Base-by-base conservation (phyloP, 2,329 filamentous ascomycete genomes). In the Microascus cirrosus region DNA sequence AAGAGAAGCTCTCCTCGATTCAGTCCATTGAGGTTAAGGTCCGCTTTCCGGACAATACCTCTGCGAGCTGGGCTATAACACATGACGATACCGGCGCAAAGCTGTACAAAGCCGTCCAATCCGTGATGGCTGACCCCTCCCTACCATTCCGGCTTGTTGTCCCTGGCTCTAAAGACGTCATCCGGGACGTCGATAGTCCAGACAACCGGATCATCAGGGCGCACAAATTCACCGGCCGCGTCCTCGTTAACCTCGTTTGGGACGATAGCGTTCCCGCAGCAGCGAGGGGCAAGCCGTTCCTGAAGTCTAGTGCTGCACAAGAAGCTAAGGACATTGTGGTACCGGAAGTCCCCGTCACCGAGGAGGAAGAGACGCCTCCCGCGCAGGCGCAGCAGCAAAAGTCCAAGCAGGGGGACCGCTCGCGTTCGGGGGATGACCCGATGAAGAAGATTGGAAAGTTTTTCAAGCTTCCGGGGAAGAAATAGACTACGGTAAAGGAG, bases 11-110 rank as follows among this genome's bases (percentile, higher is more conserved):
- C 1, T 80, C 85, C 5, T 78, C 81, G 5, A 78, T 92, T 60
- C 83, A 81, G 55, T 81, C 82, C 35, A 81, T 95, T 35, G 79
- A 83, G 32, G 78, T 97, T 62, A 90, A 89, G 62, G 81, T 96
- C 54, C 87, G 92, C 28, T 92, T 96, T 64, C 93, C 93, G 0
- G 92, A 97, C 68, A 89, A 92, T 64, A 88, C 85, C 59, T 84
- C 86, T 57, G 83, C 91, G 35, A 83, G 90, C 56, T 86, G 86
- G 73, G 80, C 78, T n/a, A 84, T 95, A 63, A 79, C 77, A 1
- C 82, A 83, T 22, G 69, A 75, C 1, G 86, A 92, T 57, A 90
- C 88, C 0, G 87, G 86, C 1, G 77, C 79, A 2, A 80, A 82
- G 55, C 75, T 99, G 1, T 90, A 97, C 71, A 74, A 77, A 15